Percentiles rank a stretch among this genome's conserved stretches.
Conservation (phyloP, 495 filamentous ascomycete genomes). For the Xylaria bambusicola region DNA sequence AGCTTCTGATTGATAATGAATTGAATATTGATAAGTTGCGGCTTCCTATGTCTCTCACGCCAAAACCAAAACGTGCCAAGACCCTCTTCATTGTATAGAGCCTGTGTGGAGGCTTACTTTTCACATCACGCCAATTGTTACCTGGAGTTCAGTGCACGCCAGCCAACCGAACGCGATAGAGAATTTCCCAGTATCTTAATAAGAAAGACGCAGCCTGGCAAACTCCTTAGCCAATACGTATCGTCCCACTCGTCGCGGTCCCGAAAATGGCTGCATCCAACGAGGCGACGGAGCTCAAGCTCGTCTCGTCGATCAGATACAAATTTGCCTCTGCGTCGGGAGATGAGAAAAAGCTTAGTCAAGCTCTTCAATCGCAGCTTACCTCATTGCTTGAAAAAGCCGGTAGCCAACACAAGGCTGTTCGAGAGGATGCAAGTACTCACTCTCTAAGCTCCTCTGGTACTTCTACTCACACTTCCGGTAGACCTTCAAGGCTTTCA, state of each 20-base stretch:
- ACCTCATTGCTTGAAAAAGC: slow-evolving; percentile 82
- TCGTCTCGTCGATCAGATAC: slow-evolving; percentile 89
- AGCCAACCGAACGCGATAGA: neutral
- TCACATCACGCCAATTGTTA: neutral
- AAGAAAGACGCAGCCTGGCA: neutral
- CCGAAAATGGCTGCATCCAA: slow-evolving; percentile 28
- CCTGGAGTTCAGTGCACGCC: neutral
- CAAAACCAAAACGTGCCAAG: neutral
- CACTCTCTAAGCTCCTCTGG: neutral
- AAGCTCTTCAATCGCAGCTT: slow-evolving; percentile 76
- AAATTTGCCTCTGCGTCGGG: slow-evolving; percentile 78
- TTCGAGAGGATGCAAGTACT: slow-evolving; percentile 52
- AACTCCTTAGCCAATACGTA: neutral
- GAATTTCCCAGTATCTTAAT: neutral
- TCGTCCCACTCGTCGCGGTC: neutral
- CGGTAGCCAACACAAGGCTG: slow-evolving; percentile 72
- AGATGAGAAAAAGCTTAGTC: slow-evolving; percentile 77
- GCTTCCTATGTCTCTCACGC: neutral
- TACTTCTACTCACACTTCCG: slow-evolving; percentile 19
- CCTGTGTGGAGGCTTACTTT: neutral
- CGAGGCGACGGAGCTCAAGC: slow-evolving; percentile 76
- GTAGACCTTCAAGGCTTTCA: slow-evolving; percentile 33
- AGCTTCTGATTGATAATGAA: neutral
- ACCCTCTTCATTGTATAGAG: neutral
- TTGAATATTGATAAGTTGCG: neutral